Evolutionary conservation across 1,139 yeast species (phyloP), one percentile per base, ranked within the genome.

Genomic region (Zygosaccharomyces pseudobailii): DNA sequence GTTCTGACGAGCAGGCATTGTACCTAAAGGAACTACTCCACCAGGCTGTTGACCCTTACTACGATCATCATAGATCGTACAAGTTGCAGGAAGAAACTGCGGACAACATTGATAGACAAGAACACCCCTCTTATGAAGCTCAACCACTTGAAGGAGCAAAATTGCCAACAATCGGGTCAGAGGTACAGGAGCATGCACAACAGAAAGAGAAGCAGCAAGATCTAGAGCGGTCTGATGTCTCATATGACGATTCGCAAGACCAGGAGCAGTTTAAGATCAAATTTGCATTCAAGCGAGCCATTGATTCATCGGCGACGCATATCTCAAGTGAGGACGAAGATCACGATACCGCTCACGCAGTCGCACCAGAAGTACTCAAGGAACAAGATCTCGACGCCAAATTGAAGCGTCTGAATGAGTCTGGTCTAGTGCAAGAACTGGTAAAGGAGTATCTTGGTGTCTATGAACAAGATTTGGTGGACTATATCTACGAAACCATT

Each of bases 381-480:
- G 58, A 40, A 8, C 53, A 50, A 2, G 56, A 54, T 10, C 45
- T 61, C 24, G 51, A 45, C 6, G 34, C 27, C 10, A 50, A 54
- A 25, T 37, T 61, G 13, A 31, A 37, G 3, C 33, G 38, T 6
- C 47, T 63, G 21, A 54, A 55, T 22, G 46, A 50, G 17, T 47
- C 57, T 19, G 50, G 50, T 9, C 38, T 55, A 9, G 57, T 63
- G 21, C 65, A 62, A 33, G 66, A 63, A 32, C 52, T 63, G 5
- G 61, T 63, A 19, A 58, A 59, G 25, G 66, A 63, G 46, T 63
- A 56, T 40, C 52, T 63, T 17, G 68, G 68, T 25, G 64, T 62
- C 10, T 56, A 61, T 48, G 68, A 63, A 41, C 58, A 57, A 31
- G 68, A 63, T 30, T 43, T 63, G 43, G 66, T 62, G 3, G 64